A percentile compares a stretch with the other conserved stretches of the same genome.
These are phyloP conservation scores for Cochlearia excelsa DNA, from an alignment of 345 rosid genomes.

Conservation along the genomic window DNA sequence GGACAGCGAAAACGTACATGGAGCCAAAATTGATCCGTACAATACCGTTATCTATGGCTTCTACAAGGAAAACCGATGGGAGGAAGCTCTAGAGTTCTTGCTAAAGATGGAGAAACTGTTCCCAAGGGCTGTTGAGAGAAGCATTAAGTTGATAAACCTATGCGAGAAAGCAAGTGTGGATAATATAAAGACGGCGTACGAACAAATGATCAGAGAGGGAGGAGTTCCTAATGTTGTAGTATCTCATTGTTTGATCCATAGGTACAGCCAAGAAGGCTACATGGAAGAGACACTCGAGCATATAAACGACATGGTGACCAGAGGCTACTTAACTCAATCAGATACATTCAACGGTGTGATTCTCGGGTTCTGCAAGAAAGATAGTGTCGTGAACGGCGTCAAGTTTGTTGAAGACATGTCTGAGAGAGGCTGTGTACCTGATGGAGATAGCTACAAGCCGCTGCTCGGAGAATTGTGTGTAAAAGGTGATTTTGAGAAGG, in stretches of 20 bases:
- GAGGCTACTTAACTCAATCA: constrained; percentile 46
- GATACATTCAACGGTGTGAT: constrained; percentile 57
- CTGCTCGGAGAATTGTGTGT: constrained; percentile 46
- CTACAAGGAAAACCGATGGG: constrained; percentile 48
- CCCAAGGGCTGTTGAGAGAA: constrained; percentile 63
- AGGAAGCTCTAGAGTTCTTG: constrained; percentile 63
- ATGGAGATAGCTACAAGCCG: constrained; percentile 45
- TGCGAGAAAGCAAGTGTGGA: constrained; percentile 50
- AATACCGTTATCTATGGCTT: constrained; percentile 66
- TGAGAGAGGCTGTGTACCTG: constrained; percentile 51
- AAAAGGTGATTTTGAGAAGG: constrained; percentile 47
- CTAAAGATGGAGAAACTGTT: constrained; percentile 59
- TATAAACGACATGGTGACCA: constrained; percentile 53
- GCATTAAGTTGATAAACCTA: constrained; percentile 49
- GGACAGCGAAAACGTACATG: constrained; percentile 42
- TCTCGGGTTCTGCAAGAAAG: constrained; percentile 55
- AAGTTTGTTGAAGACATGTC: constrained; percentile 64
- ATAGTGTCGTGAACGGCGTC: constrained; percentile 47
- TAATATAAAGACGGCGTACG: constrained; percentile 49
- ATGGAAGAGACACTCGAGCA: constrained; percentile 50
- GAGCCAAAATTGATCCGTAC: constrained; percentile 51
- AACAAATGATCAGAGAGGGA: constrained; percentile 53
- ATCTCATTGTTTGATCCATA: constrained; percentile 56
- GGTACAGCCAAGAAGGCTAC: constrained; percentile 45
- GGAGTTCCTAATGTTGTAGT: constrained; percentile 49